Conservation (phyloP, 1,139 yeast species). For the Debaryomyces sp. region DNA sequence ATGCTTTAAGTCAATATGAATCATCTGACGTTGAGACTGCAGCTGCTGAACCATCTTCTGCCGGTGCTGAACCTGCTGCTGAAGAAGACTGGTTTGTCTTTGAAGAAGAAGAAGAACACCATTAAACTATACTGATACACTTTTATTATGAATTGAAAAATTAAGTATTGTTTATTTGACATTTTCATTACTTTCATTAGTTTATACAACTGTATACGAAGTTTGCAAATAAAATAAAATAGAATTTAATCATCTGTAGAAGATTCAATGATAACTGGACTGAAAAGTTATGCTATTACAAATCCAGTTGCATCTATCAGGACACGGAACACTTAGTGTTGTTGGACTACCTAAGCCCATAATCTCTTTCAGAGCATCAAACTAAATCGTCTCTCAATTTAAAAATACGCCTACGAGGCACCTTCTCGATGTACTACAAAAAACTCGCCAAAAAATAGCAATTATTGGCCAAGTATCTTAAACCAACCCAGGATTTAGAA, state of each 20-base stretch:
- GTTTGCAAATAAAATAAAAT: constrained; percentile 2
- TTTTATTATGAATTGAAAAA: constrained; percentile 6
- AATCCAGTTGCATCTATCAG: not conserved
- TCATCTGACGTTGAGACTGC: constrained; percentile 73
- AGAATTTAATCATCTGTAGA: constrained; percentile 1
- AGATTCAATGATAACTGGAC: not conserved
- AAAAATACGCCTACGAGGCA: not conserved
- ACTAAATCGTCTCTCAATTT: not conserved
- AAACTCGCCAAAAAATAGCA: not conserved
- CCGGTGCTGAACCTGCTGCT: constrained; percentile 47
- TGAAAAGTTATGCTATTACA: too few species aligned
- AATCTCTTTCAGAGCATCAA: not conserved
- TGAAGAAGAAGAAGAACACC: constrained; percentile 78
- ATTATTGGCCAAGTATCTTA: not conserved
- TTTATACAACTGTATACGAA: constrained; percentile 5
- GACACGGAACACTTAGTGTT: not conserved
- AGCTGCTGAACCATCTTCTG: constrained; percentile 38
- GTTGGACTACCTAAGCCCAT: not conserved
- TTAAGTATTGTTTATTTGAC: constrained; percentile 2
- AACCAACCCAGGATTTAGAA: not conserved
- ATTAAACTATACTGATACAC: constrained; percentile 25
- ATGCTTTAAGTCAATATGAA: constrained; percentile 77
- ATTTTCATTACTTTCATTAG: constrained; percentile 1
- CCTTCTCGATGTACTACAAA: too few species aligned
- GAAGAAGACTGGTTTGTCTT: constrained; percentile 85